Percentiles rank a stretch among this genome's conserved stretches.
These are phyloP conservation scores for Ailanthus altissimus DNA, from an alignment of 345 rosid genomes.

Conservation along the genomic window DNA sequence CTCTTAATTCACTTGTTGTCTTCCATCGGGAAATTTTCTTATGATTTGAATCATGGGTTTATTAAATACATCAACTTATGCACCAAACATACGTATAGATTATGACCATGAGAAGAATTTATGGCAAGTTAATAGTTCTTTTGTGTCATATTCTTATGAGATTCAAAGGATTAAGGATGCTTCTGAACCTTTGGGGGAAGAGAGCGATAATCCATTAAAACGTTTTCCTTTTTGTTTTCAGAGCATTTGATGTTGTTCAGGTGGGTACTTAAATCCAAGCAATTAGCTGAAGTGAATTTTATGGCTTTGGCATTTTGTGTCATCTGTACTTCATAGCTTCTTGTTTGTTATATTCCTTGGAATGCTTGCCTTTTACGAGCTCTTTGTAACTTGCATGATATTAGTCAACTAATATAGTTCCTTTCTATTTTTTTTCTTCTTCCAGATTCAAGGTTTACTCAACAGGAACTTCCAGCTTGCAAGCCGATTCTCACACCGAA, in stretches of 20 bases:
- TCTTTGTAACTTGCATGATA: neutral
- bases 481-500: conserved; percentile 94
- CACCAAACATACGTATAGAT: neutral
- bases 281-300: neutral
- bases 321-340: neutral
- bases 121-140: neutral
- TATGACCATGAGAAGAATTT: neutral
- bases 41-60: neutral
- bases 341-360: neutral
- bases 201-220: neutral
- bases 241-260: neutral
- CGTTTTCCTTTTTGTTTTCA: neutral
- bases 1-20: neutral
- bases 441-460: conserved; percentile 91
- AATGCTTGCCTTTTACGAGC: neutral
- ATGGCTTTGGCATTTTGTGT: neutral
- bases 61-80: neutral
- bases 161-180: neutral
- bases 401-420: neutral
- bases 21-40: neutral
- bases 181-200: neutral
- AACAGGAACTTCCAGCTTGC: conserved; percentile 99
- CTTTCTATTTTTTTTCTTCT: conserved; percentile 11
- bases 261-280: neutral
- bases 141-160: no score